Conservation (phyloP, 2,329 filamentous ascomycete species). For the Beauveria pseudobassiana region DNA sequence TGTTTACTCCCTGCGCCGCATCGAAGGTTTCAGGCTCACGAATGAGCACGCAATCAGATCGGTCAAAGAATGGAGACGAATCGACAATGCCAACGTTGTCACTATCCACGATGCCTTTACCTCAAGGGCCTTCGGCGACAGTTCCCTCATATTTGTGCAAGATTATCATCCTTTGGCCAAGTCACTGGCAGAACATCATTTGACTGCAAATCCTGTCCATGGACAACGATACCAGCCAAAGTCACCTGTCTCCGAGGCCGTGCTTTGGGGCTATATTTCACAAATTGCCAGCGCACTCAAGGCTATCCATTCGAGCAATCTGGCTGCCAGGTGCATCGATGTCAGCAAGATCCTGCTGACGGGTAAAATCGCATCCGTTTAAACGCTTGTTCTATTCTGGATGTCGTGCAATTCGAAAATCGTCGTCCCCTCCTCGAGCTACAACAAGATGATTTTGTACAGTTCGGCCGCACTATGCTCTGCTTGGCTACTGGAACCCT, state of each 20-base stretch:
- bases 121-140: slow-evolving; percentile 85
- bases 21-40: slow-evolving; percentile 83
- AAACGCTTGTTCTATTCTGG: slow-evolving; percentile 80
- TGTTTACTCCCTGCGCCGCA: slow-evolving; percentile 76
- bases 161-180: slow-evolving; percentile 90
- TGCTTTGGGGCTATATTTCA: slow-evolving; percentile 86
- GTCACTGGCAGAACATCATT: slow-evolving; percentile 78
- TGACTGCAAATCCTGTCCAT: slow-evolving; percentile 35
- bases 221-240: slow-evolving; percentile 39
- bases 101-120: slow-evolving; percentile 90
- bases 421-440: slow-evolving; percentile 63
- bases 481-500: slow-evolving; percentile 66
- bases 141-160: slow-evolving; percentile 87
- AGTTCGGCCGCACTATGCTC: slow-evolving; percentile 80
- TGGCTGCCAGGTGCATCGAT: slow-evolving; percentile 82
- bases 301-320: slow-evolving; percentile 69
- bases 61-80: slow-evolving; percentile 82
- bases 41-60: slow-evolving; percentile 83
- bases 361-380: slow-evolving; percentile 84
- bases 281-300: slow-evolving; percentile 86
- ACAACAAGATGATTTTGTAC: slow-evolving; percentile 80
- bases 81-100: slow-evolving; percentile 75
- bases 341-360: slow-evolving; percentile 85
- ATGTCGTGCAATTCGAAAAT: slow-evolving; percentile 77
- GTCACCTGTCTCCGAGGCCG: slow-evolving; percentile 55